Evolutionary conservation across 2,329 filamentous ascomycete species (phyloP), one percentile per base, ranked within the genome.

Genomic region (Juglanconis juglandina): DNA sequence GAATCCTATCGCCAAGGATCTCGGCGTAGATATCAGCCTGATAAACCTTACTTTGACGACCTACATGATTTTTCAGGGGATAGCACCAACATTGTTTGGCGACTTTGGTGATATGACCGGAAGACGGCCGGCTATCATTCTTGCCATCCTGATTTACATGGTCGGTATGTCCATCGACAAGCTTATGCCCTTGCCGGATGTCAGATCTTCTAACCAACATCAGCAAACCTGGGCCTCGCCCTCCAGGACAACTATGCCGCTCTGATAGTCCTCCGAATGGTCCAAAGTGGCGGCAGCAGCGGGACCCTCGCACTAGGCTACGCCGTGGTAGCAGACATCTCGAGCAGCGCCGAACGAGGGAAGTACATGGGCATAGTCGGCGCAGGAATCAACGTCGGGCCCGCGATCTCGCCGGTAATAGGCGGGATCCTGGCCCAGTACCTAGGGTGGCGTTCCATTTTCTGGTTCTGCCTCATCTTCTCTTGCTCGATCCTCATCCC

Each of bases 271-370:
- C 72, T 90, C 8, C 80, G 87, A 0, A 85, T 83, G 73, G 60
- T 88, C 3, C 87, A 90, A 67, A 86, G 84, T 37, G 78, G 79
- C 0, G 87, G 88, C 0, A 88, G 84, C 69, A 87, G 85, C 66
- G 86, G 86, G 0, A 89, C 88, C 0, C 78, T 92, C n/a, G 87
- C 90, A 0, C 77, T 95, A 1, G 85, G 84, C 0, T 88, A 83
- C 63, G 90, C 86, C 2, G 85, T 92, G 1, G 83, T 93, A 13
- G 87, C 88, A 0, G 91, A 95, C 67, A 80, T 92, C 5, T 81
- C 87, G 0, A 85, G 87, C 0, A 86, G 82, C 50, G 80, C 83
- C 0, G 88, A 94, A 70, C 78, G 91, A 66, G 91, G 90, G 3
- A 83, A 81, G 59, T 93, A 90, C 68, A 87, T 93, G 76, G 89